A percentile compares a stretch with the other conserved stretches of the same genome.
phyloP scores from a whole-genome alignment of 352 stramenopile species.

The Phytophthora multivora region DNA sequence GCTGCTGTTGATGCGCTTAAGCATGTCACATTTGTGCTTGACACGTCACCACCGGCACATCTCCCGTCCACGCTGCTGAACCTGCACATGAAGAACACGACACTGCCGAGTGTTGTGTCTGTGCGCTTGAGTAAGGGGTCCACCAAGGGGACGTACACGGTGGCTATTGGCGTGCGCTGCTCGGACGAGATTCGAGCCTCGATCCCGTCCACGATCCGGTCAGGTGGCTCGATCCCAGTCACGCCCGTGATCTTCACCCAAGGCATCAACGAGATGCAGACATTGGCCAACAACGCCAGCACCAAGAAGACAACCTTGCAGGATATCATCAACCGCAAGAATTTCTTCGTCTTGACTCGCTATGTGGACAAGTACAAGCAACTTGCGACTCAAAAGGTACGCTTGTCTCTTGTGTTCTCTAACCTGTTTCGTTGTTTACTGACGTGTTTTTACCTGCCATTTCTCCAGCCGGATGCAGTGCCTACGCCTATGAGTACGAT shows the following conservation, averaged over 20 bases:
- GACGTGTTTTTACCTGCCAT: conserved; percentile 10
- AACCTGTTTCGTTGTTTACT: conserved; percentile 1
- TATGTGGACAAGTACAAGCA: conserved; percentile 75
- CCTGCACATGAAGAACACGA: conserved; percentile 77
- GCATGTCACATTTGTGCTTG: conserved; percentile 69
- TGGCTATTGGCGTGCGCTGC: conserved; percentile 68
- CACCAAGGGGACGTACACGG: conserved; percentile 47
- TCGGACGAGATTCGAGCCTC: conserved; percentile 38
- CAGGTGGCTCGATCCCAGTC: conserved; percentile 53
- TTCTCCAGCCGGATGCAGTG: conserved; percentile 44
- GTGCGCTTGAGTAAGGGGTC: conserved; percentile 64
- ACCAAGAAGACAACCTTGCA: conserved; percentile 73
- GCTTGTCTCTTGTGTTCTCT: background rate
- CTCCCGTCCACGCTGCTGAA: conserved; percentile 75
- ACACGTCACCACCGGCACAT: conserved; percentile 62
- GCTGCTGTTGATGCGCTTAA: conserved; percentile 80
- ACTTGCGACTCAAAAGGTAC: conserved; percentile 41
- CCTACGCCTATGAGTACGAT: conserved; percentile 51
- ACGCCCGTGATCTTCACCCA: conserved; percentile 77
- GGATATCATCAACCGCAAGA: conserved; percentile 80
- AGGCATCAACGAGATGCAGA: conserved; percentile 86
- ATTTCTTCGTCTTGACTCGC: conserved; percentile 54
- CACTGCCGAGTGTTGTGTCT: conserved; percentile 74
- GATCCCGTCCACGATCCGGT: conserved; percentile 57
- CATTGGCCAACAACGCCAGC: conserved; percentile 71